Base-by-base conservation (phyloP, 495 filamentous ascomycete species). In the Penicillium angulare region DNA sequence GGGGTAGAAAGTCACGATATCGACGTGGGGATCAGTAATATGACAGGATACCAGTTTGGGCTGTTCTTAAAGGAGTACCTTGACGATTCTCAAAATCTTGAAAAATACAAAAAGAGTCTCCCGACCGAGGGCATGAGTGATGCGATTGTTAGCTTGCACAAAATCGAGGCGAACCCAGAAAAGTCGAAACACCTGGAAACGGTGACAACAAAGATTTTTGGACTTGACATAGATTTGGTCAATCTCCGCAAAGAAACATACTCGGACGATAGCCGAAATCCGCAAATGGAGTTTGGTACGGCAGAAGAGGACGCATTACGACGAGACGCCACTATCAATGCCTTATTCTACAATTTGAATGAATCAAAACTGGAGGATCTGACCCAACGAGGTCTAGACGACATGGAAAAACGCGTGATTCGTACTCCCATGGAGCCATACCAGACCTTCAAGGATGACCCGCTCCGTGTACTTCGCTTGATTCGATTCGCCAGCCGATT, bases 171-270 rank as follows among this genome's bases (percentile, higher is more conserved):
- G 40, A 97, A 99, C 61, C 95, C 93, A 1, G 93, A 97, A 57
- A 97, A 96, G 69, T 95, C 89, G 15, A 99, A 99, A 72, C 91
- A 99, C 67, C 78, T 99, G 21, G 93, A 95, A 69, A 97, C 95
- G 0, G 88, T 88, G 9, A 96, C 89, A 2, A 92, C 86, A 2
- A 87, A 76, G 53, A 80, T 98, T 24, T 85, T 96, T 52, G 92
- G 89, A 1, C 72, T 96, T 29, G 92, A 97, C 59, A 79, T 97
- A 18, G 93, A 98, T 56, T 80, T 98, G 56, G 93, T 98, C 33
- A 97, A 98, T 64, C 73, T 98, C 49, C 80, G 93, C 32, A 93
- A 90, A 64, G 93, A 98, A 71, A 88, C 85, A 12, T 98, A 98
- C 57, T 76, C 82, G 2, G 81, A 87, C 7, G 85, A 90, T 17